Base-by-base conservation (phyloP, 371 early-diverging fungal genomes). In the Haplosporangium sp. region DNA sequence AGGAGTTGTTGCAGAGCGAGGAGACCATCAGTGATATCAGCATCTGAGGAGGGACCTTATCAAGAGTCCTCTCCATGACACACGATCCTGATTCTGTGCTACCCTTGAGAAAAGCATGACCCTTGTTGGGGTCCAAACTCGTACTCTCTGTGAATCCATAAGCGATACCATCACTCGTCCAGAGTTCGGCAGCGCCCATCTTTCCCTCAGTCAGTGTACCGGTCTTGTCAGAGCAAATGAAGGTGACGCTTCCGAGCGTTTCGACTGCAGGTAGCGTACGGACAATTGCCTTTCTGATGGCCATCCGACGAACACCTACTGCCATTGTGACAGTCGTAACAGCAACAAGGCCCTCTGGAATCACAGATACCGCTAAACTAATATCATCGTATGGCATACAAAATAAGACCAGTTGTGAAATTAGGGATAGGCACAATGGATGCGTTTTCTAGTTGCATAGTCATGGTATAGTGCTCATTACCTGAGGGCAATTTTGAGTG, bases 181-280 rank as follows among this genome's bases (percentile, higher is more conserved):
- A 93, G 36, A 92, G 64, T 72, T 90, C 89, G 41, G 86, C 67
- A 16, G 90, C 85, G 16, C 90, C 91, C 95, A 94, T 94, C 86
- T 95, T 95, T 62, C 97, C 97, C 84, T 95, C 94, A 5, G 98
- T 97, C 63, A 98, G 82, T 0, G 98, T 98, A 41, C 98, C 97
- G 0, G 97, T 97, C 90, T 99, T 98, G 82, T 97, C 97, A 0
- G 94, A 93, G 80, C 96, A 96, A 69, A 98, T 93, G 46, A 90
- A 90, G 20, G 95, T 94, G 9, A 97, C 93, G 11, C 92, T 90
- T n/a, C 97, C 97, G 14, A 97, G 86, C 0, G 95, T 95, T 81
- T 97, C 97, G 6, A 98, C 91, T 9, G 93, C 90, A 5, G 95
- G 92, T 16, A 97, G 82, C 51, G 94, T 94, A 55, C 95, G 89